Base-by-base conservation (phyloP, 2,329 filamentous ascomycete species). In the Elsinoe necatrix region DNA sequence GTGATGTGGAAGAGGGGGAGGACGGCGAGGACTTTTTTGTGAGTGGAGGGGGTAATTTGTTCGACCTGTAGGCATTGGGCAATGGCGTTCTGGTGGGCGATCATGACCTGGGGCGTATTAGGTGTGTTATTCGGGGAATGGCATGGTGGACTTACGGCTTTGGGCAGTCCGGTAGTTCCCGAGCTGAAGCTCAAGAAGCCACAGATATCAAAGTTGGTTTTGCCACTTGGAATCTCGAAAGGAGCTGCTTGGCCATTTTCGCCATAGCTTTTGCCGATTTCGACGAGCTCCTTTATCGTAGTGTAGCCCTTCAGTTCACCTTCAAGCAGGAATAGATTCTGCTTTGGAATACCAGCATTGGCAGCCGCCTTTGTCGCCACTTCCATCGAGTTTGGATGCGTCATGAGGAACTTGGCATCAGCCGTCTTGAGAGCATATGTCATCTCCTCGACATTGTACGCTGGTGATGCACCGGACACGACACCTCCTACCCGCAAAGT, bases 381-480 rank as follows among this genome's bases (percentile, higher is more conserved):
- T 3, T 78, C 72, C 68, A 83, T 76, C 14, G 74, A 77, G 14
- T 75, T 73, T 0, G 76, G 75, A 1, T 80, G 73, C 0, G 81
- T 83, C 68, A 85, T 76, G 8, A 84, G 64, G 58, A 81, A 80
- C 60, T 77, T 82, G 1, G 80, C 77, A 31, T 78, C 71, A 0
- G 75, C 79, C 1, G 75, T 82, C 62, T 79, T 77, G 1, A 86
- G 69, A 1, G 81, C 82, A 66, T 85, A 84, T 0, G 76, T 78
- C 80, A 86, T 85, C 62, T 87, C 84, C 51, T 86, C 83, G 14
- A 80, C 73, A 57, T 80, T 84, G 67, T 86, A 86, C 0, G 82
- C 83, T 0, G 83, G 83, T 14, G 76, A 81, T 0, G 82, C 83
- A 1, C 83, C 83, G 1, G 77, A 81, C 1, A 85, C 79, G 27